These are phyloP conservation scores for Geosmithia morbida DNA, from an alignment of 2,329 filamentous ascomycete genomes.

Conservation along the genomic window DNA sequence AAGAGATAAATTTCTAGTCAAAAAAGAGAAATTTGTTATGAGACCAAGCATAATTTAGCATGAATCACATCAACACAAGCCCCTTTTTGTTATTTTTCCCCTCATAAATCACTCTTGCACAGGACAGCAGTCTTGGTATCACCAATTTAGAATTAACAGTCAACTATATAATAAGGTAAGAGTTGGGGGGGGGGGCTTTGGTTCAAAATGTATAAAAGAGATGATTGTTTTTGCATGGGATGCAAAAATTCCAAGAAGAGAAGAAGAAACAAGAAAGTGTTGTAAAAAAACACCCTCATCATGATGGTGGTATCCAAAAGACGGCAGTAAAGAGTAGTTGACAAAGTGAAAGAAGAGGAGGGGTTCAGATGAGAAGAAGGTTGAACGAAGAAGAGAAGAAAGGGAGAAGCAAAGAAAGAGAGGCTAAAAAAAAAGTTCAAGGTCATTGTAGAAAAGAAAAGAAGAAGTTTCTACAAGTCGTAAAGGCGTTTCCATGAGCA, in stretches of 20 bases:
- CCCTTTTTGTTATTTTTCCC: no score
- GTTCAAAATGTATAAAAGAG: no score
- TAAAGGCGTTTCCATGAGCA: not conserved
- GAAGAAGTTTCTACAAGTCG: not conserved
- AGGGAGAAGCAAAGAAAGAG: not conserved
- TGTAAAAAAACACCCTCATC: not conserved
- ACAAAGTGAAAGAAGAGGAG: not conserved
- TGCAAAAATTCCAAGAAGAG: not conserved
- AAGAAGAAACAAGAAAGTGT: not conserved
- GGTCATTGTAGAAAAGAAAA: conserved; percentile 1
- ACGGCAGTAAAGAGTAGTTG: not conserved
- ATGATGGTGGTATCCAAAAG: not conserved
- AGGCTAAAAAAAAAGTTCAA: not conserved
- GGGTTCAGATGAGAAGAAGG: not conserved
- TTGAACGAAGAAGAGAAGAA: not conserved
- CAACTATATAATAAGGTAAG: not conserved
- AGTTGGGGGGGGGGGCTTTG: no score
- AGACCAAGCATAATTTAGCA: no score
- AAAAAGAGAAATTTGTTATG: no score
- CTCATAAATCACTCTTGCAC: no score
- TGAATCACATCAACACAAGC: no score
- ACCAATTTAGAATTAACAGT: not conserved
- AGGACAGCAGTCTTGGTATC: not conserved
- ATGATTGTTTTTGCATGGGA: no score
- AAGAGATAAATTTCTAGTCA: no score